Evolutionary conservation across 2,329 filamentous ascomycete genomes (phyloP).

Genomic region (Gaeumannomyces tritici): DNA sequence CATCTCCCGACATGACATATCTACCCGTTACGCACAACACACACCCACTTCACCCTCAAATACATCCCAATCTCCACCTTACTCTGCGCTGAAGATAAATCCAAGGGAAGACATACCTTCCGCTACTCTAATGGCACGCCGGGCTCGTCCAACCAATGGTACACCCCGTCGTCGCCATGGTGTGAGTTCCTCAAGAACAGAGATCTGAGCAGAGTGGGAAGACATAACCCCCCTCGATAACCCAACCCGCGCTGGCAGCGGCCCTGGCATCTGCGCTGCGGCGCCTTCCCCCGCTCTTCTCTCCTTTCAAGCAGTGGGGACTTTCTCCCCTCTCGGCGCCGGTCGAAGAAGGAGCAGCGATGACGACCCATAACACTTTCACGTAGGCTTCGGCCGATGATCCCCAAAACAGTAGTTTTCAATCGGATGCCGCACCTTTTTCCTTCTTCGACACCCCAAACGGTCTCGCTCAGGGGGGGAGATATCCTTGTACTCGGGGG

Average conservation of each 20-base stretch:
- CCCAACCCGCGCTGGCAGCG: neutral
- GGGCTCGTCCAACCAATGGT: neutral
- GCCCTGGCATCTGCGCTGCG: neutral
- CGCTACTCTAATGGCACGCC: neutral
- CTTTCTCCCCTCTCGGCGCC: neutral
- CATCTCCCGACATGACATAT: too few relatives aligned
- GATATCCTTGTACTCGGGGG: neutral
- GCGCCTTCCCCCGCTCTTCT: neutral
- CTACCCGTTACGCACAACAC: too few relatives aligned
- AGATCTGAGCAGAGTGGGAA: constrained; percentile 20
- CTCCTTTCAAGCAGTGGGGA: neutral
- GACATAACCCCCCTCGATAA: neutral
- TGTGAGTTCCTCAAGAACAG: constrained; percentile 18
- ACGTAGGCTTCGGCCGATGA: neutral
- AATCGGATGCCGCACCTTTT: constrained; percentile 2
- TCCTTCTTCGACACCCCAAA: neutral
- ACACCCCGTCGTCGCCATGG: neutral
- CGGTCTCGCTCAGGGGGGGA: neutral
- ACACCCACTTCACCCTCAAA: neutral
- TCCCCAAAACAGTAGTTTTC: constrained; percentile 2
- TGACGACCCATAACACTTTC: neutral
- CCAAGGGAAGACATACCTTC: neutral
- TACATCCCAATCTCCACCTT: neutral
- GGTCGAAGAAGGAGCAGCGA: neutral
- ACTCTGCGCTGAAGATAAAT: constrained; percentile 1